Base-by-base conservation (phyloP, 1,139 yeast species). In the Wickerhamomyces sp. region DNA sequence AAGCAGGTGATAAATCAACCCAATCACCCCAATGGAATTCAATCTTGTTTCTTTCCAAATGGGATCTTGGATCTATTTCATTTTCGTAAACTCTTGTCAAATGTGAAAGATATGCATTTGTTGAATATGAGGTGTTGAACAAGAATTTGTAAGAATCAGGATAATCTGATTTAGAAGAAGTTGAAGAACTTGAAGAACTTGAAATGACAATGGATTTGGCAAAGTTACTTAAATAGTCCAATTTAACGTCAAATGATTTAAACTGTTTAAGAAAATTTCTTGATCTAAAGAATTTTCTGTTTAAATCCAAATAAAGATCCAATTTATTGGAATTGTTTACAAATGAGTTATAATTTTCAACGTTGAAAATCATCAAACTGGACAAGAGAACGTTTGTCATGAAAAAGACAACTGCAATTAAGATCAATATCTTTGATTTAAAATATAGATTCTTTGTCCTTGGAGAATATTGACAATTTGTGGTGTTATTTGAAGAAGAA, bases 11-110 rank as follows among this genome's bases (percentile, higher is more conserved):
- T 4, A 47, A 29, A 32, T 54, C 57, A n/a, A 42, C 43, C 57
- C 58, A 54, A 31, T 54, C 57, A 26, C 46, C 49, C 58, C 57
- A 54, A 34, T 54, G 55, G 38, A 54, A 54, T 8, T 36, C 40
- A 9, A 45, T 31, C 14, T 38, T 34, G 24, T 47, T 31, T 2
- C 30, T 13, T 15, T 23, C 3, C 10, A 49, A 14, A 26, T 33
- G 44, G 1, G 10, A n/a, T 15, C 44, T 46, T 12, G 52, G 51
- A 16, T 43, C 35, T 2, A 23, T 16, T 31, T 51, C 41, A n/a
- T 24, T 25, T 16, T 30, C 12, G 21, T 41, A 44, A n/a, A 44
- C 35, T 18, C 33, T 16, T 5, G 17, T 24, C 3, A 50, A 17
- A 24, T 43, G 32, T 12, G 33, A 32, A 9, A 42, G 11, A 26